Evolutionary conservation across 164 flowering plant species (phyloP), one percentile per base, ranked within the genome.

Genomic region (Cinnamomum chago): DNA sequence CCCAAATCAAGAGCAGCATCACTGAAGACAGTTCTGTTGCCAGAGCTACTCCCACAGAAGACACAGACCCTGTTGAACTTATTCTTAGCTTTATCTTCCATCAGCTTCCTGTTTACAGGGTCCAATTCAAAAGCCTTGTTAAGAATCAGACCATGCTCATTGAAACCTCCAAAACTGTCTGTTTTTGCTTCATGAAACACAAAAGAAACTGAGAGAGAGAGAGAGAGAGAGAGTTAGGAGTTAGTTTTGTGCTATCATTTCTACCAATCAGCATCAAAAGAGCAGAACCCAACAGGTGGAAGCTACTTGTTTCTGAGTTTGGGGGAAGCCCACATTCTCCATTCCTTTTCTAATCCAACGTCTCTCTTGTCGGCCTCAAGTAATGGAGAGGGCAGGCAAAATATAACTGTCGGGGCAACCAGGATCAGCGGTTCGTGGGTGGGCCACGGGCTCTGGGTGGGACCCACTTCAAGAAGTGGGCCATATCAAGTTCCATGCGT

Each of bases 1-100:
- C 90, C 94, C 81, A 90, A 82, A 50, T 87, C 87, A 81, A 85
- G 72, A 82, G 94, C 87, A 84, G 94, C 90, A 80, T 90, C 88
- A 79, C 88, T 84, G 74, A 88, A 88, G 58, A 86, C 88, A 58
- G 80, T 69, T 72, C 86, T 86, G 70, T 81, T 77, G 58, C 94
- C 94, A 78, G 90, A 79, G 76, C 82, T 83, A 84, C 94, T 88
- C 72, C 94, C 94, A 74, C 94, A 90, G 81, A 90, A 90, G 15
- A 90, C 94, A 85, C 94, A 90, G 9, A 90, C 71, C 82, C 78
- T 86, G 64, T 81, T 88, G 80, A 90, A 90, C 78, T 81, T 84
- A 80, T 76, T 80, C 76, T 51, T 27, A 23, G 17, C 40, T 13
- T 52, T 60, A 13, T 40, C 35, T 51, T 73, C 75, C 67, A 47